Conservation (phyloP, 1,284 basidiomycete genomes). For the Cryptococcus neoformans region DNA sequence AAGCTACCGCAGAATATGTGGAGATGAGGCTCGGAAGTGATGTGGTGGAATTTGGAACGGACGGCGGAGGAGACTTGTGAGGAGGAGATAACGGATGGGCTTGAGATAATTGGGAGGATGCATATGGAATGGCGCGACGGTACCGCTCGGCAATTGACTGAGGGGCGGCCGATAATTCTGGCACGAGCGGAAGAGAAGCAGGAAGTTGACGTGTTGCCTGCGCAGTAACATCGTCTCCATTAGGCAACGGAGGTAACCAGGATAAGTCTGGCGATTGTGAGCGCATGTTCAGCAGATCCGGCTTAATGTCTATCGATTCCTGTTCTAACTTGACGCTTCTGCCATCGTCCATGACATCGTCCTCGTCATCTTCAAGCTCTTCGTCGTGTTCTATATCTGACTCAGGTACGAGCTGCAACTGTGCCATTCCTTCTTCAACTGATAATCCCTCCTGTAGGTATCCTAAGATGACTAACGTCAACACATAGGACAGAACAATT, state of each 20-base stretch:
- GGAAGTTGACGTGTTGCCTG: not conserved
- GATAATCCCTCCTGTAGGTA: slow-evolving; percentile 28
- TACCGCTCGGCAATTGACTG: slow-evolving; percentile 39
- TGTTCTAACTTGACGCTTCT: not conserved
- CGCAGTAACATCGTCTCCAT: not conserved
- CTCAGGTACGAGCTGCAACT: slow-evolving; percentile 25
- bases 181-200: not conserved
- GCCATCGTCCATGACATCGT: slow-evolving; percentile 11
- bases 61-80: not conserved
- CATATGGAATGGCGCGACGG: slow-evolving; percentile 28
- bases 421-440: slow-evolving; percentile 21
- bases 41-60: slow-evolving; percentile 20
- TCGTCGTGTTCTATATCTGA: slow-evolving; percentile 12
- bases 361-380: slow-evolving; percentile 5
- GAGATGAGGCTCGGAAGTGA: slow-evolving; percentile 33
- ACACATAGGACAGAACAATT: not conserved
- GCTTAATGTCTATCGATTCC: slow-evolving; percentile 10
- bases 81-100: slow-evolving; percentile 25
- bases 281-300: slow-evolving; percentile 9
- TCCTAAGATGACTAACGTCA: slow-evolving; percentile 10
- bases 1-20: slow-evolving; percentile 27
- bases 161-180: slow-evolving; percentile 5
- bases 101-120: slow-evolving; percentile 30
- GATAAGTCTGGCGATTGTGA: slow-evolving; percentile 22
- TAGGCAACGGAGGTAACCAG: slow-evolving; percentile 41